Base-by-base conservation (phyloP, 345 rosid species). In the Aethionema arabicum region DNA sequence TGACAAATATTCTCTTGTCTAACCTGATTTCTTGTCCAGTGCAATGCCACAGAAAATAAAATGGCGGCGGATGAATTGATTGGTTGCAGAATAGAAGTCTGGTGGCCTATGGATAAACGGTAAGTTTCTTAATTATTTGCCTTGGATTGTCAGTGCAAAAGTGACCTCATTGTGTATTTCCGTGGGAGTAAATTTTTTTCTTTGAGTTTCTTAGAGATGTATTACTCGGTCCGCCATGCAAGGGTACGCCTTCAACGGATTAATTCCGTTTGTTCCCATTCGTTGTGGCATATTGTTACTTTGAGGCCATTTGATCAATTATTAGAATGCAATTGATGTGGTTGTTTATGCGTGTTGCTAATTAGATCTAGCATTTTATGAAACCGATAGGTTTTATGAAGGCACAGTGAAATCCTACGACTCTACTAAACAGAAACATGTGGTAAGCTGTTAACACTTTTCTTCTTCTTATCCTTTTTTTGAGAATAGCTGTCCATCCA, bases 91-190 rank as follows among this genome's bases (percentile, higher is more conserved):
- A 77, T 93, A 79, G 85, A 93, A 67, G 90, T 93, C 40, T 93
- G 99, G 99, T 90, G 97, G 99, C 99, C 99, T 56, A 69, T 93
- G 99, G 99, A 93, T 77, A 93, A 93, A 80, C 54, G 74, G 99
- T 93, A 76, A 87, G 95, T 69, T 35, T 43, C 51, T 38, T 53
- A 49, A 32, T 2, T 7, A 33, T 4, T 43, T 65, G 31, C 6
- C 10, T 7, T 38, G 61, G 55, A 64, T 32, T 52, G 67, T 59
- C 41, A 59, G 16, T 71, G 21, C 33, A 38, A 31, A 42, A 52
- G 27, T 52, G 32, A 39, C 44, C 16, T 12, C 7, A 29, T 13
- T 42, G 48, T 57, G 41, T 58, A 4, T 12, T 63, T 27, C 54
- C 21, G 8, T 32, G 8, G 41, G 11, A 13, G 7, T 39, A 1